These are phyloP conservation scores for Arthrobotrys iridis DNA, from an alignment of 2,329 filamentous ascomycete species.

Conservation along the genomic window DNA sequence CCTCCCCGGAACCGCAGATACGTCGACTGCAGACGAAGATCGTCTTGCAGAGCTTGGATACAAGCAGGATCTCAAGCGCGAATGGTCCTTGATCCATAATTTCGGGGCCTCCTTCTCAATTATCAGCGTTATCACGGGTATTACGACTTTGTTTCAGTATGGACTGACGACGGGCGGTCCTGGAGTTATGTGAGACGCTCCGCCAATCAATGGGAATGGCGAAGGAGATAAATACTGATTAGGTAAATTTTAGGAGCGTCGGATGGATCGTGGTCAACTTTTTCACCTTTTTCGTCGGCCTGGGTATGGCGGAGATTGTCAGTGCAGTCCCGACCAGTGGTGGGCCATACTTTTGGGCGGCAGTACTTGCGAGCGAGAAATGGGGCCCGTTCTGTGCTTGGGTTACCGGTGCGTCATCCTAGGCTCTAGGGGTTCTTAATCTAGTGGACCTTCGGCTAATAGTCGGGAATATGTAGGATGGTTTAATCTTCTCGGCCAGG, in stretches of 20 bases:
- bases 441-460: conserved; percentile 1
- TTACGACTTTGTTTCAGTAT: conserved; percentile 70
- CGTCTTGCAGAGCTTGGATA: conserved; percentile 69
- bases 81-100: conserved; percentile 70
- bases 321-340: conserved; percentile 70
- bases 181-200: conserved; percentile 58
- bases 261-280: conserved; percentile 69
- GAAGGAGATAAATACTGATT: conserved; percentile 5
- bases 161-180: conserved; percentile 69
- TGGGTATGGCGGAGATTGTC: conserved; percentile 70
- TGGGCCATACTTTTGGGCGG: conserved; percentile 71
- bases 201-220: neutral
- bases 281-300: conserved; percentile 68
- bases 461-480: conserved; percentile 47
- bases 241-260: conserved; percentile 55
- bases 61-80: conserved; percentile 69
- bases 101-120: conserved; percentile 72
- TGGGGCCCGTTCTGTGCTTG: conserved; percentile 64
- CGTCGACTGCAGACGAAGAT: conserved; percentile 63
- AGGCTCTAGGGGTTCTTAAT: conserved; percentile 59
- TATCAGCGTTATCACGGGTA: conserved; percentile 70
- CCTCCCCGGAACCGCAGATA: conserved; percentile 28
- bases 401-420: conserved; percentile 62
- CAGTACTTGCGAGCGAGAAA: conserved; percentile 67
- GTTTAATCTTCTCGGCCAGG: conserved; percentile 66